phyloP scores from a whole-genome alignment of 345 rosid genomes.

The Aquilaria malaccensis region DNA sequence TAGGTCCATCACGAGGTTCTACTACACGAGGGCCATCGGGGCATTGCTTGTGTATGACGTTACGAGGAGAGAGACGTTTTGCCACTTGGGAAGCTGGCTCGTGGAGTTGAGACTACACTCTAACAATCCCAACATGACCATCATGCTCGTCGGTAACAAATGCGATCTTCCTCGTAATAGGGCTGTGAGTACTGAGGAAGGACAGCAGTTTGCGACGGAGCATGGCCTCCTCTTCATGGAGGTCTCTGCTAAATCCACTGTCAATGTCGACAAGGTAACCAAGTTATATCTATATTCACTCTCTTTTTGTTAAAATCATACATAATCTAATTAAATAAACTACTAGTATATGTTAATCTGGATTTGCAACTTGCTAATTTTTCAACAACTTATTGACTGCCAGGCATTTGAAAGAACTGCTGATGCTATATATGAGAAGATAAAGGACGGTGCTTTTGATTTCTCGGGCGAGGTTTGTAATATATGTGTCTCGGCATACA shows the following conservation, averaged over 20 bases:
- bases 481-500: too few relatives aligned
- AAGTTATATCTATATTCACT: too few relatives aligned
- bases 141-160: conserved; percentile 93
- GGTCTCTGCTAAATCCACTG: conserved; percentile 98
- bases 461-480: conserved; percentile 73
- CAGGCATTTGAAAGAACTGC: conserved; percentile 79
- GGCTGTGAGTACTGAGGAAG: conserved; percentile 94
- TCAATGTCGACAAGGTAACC: conserved; percentile 83
- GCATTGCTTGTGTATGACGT: conserved; percentile 98
- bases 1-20: conserved; percentile 95
- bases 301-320: too few relatives aligned
- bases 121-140: conserved; percentile 83
- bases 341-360: too few relatives aligned
- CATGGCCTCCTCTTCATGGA: conserved; percentile 97
- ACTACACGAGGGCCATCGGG: conserved; percentile 96
- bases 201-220: conserved; percentile 94
- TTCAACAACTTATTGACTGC: too few relatives aligned
- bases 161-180: conserved; percentile 95
- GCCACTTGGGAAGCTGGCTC: conserved; percentile 94
- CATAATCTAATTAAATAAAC: too few relatives aligned
- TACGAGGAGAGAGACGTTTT: conserved; percentile 88
- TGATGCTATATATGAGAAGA: conserved; percentile 90
- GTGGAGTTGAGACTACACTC: conserved; percentile 99
- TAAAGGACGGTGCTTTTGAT: conserved; percentile 97
- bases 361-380: too few relatives aligned